Conservation (phyloP, 2,329 filamentous ascomycete species). For the Fusarium mangiferae region DNA sequence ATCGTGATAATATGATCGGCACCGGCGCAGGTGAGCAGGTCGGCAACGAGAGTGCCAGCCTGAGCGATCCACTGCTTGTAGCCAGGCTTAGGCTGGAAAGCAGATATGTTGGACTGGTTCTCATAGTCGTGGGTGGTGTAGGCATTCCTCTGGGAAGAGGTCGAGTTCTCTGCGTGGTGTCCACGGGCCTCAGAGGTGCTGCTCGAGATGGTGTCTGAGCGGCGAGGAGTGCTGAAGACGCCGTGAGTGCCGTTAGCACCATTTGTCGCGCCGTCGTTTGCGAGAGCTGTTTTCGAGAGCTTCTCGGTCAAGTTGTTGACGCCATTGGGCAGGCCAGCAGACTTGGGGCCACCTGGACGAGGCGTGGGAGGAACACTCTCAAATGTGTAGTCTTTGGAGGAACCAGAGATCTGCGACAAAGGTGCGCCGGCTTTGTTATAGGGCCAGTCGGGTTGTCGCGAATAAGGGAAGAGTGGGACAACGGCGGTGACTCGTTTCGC, state of each 20-base stretch:
- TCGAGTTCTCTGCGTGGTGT: constrained; percentile 53
- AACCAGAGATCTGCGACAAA: constrained; percentile 70
- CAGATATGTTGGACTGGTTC: constrained; percentile 65
- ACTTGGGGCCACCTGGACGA: constrained; percentile 75
- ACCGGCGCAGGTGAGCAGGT: constrained; percentile 93
- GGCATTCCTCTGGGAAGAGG: constrained; percentile 55
- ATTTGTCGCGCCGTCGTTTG: constrained; percentile 52
- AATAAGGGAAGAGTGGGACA: constrained; percentile 95
- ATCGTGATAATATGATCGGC: constrained; percentile 98
- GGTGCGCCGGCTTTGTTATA: constrained; percentile 97
- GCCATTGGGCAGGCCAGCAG: constrained; percentile 72
- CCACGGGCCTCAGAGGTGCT: constrained; percentile 49
- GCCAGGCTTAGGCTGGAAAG: constrained; percentile 83
- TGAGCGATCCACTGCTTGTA: constrained; percentile 99
- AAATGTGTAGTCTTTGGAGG: constrained; percentile 78
- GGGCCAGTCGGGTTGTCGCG: constrained; percentile 92
- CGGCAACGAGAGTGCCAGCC: constrained; percentile 92
- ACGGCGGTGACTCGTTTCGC: constrained; percentile 94
- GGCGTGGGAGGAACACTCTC: constrained; percentile 93
- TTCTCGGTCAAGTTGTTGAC: constrained; percentile 76
- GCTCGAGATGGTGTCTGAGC: constrained; percentile 51
- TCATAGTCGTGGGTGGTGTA: constrained; percentile 74
- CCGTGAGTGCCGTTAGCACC: constrained; percentile 40
- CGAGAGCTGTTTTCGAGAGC: constrained; percentile 73
- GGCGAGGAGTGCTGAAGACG: constrained; percentile 47